Base-by-base conservation (phyloP, 306 rosid genomes). In the Corylus heterophylla region DNA sequence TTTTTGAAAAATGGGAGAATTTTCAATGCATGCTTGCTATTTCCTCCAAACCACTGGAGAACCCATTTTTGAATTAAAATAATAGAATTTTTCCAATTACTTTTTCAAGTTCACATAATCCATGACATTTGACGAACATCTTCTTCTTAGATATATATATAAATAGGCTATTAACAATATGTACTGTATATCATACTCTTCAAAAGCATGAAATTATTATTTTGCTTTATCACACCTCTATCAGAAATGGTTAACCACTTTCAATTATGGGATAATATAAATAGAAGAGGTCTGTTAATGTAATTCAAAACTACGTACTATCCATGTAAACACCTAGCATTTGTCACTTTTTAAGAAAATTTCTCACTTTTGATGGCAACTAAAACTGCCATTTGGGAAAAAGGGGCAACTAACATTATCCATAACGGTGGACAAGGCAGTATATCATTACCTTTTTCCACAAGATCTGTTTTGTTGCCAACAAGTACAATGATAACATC, bases 401-500 rank as follows among this genome's bases (percentile, higher is more conserved):
- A 52, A 52, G 66, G 66, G 67, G 29, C 16, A 12, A 47, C 56
- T 31, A 47, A 71, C 29, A 55, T 12, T 63, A 67, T 8, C 71
- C 71, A 10, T 42, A 42, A 50, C 18, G 11, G 18, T 37, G 48
- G 14, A 61, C 31, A 45, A n/a, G 44, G 70, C 22, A 63, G 58
- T 52, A 74, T 55, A 39, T 31, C 54, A 77, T 76, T 89, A 93
- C 98, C 98, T 93, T 85, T 93, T 71, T 93, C 98, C 78, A 93
- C 97, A 80, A 93, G 97, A 76, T 93, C 95, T 29, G 98, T 93
- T 87, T 93, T 93, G 88, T 93, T 93, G 64, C 97, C 94, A 78
- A 91, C 98, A 78, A 93, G 90, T 77, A 91, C 94, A 79, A 93
- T 86, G 78, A 93, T 93, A 45, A 93, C 98, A 86, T 93, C 98